Conservation (phyloP, 768 basidiomycete species). For the Rhodosporidiobolus sp. region DNA sequence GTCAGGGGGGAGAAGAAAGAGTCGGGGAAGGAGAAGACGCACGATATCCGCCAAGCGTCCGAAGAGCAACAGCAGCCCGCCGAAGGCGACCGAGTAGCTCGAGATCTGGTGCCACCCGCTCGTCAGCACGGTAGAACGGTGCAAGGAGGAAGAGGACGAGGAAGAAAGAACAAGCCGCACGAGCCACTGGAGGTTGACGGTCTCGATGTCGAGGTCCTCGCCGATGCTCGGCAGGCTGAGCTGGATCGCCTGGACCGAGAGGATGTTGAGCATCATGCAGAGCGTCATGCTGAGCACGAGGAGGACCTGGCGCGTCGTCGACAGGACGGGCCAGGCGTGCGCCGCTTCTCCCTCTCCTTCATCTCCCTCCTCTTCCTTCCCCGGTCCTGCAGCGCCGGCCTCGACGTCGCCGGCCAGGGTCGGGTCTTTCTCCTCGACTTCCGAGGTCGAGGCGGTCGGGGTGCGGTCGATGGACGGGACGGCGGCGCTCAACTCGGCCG, state of each 20-base stretch:
- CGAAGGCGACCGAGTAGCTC: conserved; percentile 23
- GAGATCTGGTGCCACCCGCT: too few relatives aligned
- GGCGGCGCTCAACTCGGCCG: too few relatives aligned
- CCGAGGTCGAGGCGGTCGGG: too few relatives aligned
- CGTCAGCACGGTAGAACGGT: too few relatives aligned
- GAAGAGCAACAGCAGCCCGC: conserved; percentile 61
- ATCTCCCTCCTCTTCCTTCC: too few relatives aligned
- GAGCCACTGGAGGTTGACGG: conserved; percentile 22
- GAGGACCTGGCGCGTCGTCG: background rate
- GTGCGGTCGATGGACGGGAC: too few relatives aligned
- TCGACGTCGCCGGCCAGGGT: too few relatives aligned
- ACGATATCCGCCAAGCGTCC: conserved; percentile 69
- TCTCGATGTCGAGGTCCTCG: conserved; percentile 6
- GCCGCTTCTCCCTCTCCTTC: background rate
- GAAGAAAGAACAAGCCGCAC: background rate
- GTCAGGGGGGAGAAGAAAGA: background rate
- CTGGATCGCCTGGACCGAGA: background rate
- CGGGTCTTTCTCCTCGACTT: too few relatives aligned
- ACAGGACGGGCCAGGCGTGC: conserved; percentile 6
- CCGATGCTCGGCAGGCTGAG: background rate
- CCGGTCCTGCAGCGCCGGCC: too few relatives aligned
- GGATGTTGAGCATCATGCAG: conserved; percentile 23
- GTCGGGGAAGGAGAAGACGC: background rate
- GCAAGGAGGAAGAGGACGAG: background rate
- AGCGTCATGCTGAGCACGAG: background rate